Base-by-base conservation (phyloP, 148 eudicot genomes). In the Heliamphora exappendiculata region DNA sequence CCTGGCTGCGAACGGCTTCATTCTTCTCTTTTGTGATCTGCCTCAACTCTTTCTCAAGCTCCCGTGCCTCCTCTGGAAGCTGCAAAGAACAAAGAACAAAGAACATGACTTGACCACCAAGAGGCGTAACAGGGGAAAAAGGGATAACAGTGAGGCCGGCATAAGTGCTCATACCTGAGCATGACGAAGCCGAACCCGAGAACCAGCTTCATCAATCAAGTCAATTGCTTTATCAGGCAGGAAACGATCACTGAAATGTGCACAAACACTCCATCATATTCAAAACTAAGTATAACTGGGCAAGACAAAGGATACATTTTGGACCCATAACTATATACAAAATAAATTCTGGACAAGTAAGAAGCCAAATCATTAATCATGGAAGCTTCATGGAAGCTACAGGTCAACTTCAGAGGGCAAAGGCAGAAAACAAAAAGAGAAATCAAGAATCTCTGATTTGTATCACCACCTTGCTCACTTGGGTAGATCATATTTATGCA, bases 61-160 rank as follows among this genome's bases (percentile, higher is more conserved):
- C 97, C 81, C 85, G 89, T 26, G 92, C 97, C 80, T 91, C 98
- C 86, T 89, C 97, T 4, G 98, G 98, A 14, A 93, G 87, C 98
- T 93, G 87, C 79, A 82, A 67, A 16, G 72, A 42, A 59, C 72
- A 70, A 24, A 16, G 72, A 42, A 59, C 72, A 70, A 24, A 31
- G 28, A 24, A 68, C 57, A 42, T 14, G 3, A 68, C 22, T 36
- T 17, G 49, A 31, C 5, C 37, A 1, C 26, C 34, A 24, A 31
- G 11, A 57, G 50, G 20, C 22, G 45, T 22, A 71, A 47, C 8
- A 45, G 34, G 12, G 29, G 28, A 9, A 31, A 39, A 63, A 74
- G 67, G 36, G 37, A 24, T 5, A 12, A 51, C 13, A 22, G 37
- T 17, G 33, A 33, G 44, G 53, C 67, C 5, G 29, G 49, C 66